Base-by-base conservation (phyloP, 2,329 filamentous ascomycete species). In the Aspergillus neoniger region DNA sequence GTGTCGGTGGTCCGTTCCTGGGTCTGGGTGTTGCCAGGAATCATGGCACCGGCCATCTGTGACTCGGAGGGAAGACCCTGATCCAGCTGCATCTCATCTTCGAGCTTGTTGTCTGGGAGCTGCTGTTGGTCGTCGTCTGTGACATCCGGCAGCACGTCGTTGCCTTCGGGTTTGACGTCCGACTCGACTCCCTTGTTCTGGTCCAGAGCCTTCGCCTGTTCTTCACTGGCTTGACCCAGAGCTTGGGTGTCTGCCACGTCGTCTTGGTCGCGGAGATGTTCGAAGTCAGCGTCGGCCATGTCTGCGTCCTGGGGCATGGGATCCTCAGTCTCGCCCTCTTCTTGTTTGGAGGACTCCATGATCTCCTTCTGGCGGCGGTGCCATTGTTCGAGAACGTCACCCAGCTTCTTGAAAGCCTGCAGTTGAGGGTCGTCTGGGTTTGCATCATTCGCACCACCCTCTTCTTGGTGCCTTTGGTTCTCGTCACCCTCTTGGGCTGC, bases 361-460 rank as follows among this genome's bases (percentile, higher is more conserved):
- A 99, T 98, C 63, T 96, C 90, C 50, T 86, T 86, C 70, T 96
- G 91, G 71, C 92, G 91, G 60, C 91, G 86, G 75, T 98, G 93
- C 91, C 93, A 99, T 68, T 89, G 87, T 74, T 98, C 93, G 32
- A 99, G 82, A 5, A 92, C 90, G 78, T 99, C 92, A 21, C 95
- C 95, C 30, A 99, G 85, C 72, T 96, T 96, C 79, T 95, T 95
- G 83, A 97, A 96, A 1, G 92, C 91, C 67, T 95, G 87, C 49
- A 81, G 79, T 55, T 85, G 75, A 63, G 76, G 74, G 53, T 77
- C 75, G 44, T 77, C 70, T 7, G 72, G 68, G 39, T 68, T 68
- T 21, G 69, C 67, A 52, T 78, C 73, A 28, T 76, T 72, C 9
- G 65, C 71, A 43, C 75, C 77, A 43, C 75, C 76, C 41, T 71